A percentile compares a stretch with the other conserved stretches of the same genome.
phyloP scores from a whole-genome alignment of 257 asterid genomes.

The Ballota nigra region DNA sequence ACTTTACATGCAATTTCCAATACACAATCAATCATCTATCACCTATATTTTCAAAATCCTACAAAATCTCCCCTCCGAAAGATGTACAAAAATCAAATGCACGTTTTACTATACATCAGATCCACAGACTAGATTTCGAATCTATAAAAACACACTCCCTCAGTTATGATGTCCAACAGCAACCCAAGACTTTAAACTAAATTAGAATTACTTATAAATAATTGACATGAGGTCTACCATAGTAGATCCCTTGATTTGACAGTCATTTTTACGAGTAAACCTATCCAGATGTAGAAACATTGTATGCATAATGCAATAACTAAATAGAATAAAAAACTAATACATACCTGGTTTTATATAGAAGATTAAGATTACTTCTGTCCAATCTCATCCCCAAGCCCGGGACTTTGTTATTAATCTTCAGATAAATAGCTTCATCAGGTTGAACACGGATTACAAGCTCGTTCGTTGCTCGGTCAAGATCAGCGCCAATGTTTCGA shows the following conservation, averaged over 20 bases:
- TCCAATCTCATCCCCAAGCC: slow-evolving; percentile 93
- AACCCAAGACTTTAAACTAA: not conserved
- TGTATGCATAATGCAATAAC: not conserved
- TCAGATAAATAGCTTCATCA: slow-evolving; percentile 83
- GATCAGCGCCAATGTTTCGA: slow-evolving; percentile 63
- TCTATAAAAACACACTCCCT: no score
- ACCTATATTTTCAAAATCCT: no score
- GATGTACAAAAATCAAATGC: no score
- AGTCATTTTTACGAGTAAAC: not conserved
- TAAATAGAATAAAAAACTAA: slow-evolving; percentile 26
- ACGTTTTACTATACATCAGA: no score
- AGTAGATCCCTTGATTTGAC: not conserved
- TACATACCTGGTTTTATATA: slow-evolving; percentile 81
- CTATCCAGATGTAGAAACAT: not conserved
- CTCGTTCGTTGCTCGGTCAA: slow-evolving; percentile 90
- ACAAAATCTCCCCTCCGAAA: no score
- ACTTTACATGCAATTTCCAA: no score
- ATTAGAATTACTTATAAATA: not conserved
- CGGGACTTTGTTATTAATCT: slow-evolving; percentile 93
- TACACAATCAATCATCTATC: no score
- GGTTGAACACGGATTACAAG: slow-evolving; percentile 99
- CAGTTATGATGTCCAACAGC: not conserved
- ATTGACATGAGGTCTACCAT: not conserved
- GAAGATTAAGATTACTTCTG: slow-evolving; percentile 88
- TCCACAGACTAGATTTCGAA: no score